Evolutionary conservation across 2,329 filamentous ascomycete species (phyloP).

Genomic region (Aureobasidium sp.): DNA sequence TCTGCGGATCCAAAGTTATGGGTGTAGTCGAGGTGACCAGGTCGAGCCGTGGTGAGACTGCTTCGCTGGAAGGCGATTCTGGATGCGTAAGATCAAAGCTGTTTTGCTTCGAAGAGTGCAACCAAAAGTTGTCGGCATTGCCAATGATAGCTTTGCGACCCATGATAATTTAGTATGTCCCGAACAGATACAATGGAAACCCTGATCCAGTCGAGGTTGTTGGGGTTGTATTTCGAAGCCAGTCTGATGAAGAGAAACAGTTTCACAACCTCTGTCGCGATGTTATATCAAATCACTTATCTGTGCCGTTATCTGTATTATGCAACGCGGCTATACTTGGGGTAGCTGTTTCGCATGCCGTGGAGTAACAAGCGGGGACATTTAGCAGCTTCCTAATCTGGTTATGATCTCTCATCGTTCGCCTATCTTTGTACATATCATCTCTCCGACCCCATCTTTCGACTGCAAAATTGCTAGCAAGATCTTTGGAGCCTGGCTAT

Average conservation of each 20-base stretch:
- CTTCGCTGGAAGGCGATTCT: slow-evolving; percentile 23
- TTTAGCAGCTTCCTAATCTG: slow-evolving; percentile 2
- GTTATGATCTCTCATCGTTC: not conserved
- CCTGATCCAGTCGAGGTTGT: not conserved
- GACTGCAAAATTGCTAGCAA: not conserved
- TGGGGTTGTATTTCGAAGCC: not conserved
- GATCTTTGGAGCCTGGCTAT: not conserved
- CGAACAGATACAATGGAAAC: not conserved
- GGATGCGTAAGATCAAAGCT: slow-evolving; percentile 44
- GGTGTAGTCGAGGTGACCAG: slow-evolving; percentile 25
- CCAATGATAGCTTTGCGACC: slow-evolving; percentile 36
- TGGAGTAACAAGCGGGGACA: not conserved
- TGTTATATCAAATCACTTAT: not conserved
- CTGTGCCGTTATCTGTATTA: not conserved
- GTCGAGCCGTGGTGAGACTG: slow-evolving; percentile 19
- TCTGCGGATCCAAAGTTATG: slow-evolving; percentile 30
- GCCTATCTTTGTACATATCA: not conserved
- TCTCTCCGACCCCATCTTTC: not conserved
- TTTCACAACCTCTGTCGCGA: not conserved
- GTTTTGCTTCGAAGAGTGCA: slow-evolving; percentile 32
- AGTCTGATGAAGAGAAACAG: not conserved
- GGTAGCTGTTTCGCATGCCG: not conserved
- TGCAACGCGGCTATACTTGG: not conserved
- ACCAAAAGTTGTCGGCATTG: slow-evolving; percentile 38
- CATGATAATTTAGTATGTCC: not conserved